These are phyloP conservation scores for Phytopythium montanum DNA, from an alignment of 352 stramenopile genomes.

Conservation along the genomic window DNA sequence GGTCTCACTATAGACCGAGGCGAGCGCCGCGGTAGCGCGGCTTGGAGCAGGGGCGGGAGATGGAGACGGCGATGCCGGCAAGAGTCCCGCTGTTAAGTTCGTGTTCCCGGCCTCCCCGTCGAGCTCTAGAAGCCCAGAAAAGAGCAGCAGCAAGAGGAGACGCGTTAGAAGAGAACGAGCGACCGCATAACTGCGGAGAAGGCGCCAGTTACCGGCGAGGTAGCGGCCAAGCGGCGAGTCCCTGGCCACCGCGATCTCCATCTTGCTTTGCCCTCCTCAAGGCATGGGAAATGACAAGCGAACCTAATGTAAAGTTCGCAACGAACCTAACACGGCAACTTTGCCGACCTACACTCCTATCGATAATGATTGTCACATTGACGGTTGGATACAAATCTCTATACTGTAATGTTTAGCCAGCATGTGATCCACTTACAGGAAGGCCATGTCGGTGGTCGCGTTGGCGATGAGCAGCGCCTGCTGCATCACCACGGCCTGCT, in stretches of 20 bases:
- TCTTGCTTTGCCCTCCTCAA: slow-evolving; percentile 15
- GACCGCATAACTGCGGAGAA: background rate
- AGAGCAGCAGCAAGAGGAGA: too few species aligned
- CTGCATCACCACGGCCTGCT: slow-evolving; percentile 2
- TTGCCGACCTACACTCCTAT: too few species aligned
- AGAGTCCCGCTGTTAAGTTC: background rate
- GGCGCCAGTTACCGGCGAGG: slow-evolving; percentile 28
- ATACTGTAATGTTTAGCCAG: background rate
- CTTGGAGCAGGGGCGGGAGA: background rate
- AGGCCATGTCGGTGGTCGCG: background rate
- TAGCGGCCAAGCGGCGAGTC: slow-evolving; percentile 59
- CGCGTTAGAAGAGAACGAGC: too few species aligned
- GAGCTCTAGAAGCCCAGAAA: background rate
- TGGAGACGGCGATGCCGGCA: background rate
- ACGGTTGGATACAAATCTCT: too few species aligned
- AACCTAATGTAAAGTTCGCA: background rate
- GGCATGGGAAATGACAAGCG: background rate
- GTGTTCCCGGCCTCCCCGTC: background rate
- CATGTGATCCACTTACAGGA: background rate
- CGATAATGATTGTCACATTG: too few species aligned
- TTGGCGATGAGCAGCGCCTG: background rate
- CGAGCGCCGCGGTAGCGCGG: background rate
- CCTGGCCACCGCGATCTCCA: slow-evolving; percentile 42
- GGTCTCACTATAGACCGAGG: background rate
- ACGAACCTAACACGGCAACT: background rate